Conservation (phyloP, 1,284 basidiomycete species). For the Ustilago bromivora region DNA sequence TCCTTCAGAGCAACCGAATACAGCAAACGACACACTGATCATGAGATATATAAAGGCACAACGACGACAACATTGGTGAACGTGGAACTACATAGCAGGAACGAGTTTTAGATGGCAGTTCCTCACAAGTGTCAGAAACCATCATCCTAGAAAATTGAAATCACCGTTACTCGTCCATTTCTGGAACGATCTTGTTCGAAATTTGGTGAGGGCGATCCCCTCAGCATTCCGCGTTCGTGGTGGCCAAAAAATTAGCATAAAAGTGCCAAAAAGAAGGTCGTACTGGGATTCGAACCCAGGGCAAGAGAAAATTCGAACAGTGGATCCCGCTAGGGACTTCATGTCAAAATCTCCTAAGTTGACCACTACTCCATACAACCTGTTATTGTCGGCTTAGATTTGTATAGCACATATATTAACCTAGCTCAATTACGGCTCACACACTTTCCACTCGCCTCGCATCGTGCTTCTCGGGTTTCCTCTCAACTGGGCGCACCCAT, state of each 20-base stretch:
- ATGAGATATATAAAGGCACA: too few relatives aligned
- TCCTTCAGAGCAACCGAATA: too few relatives aligned
- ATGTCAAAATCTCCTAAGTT: conserved; percentile 54
- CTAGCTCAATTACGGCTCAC: too few relatives aligned
- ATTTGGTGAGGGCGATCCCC: conserved; percentile 4
- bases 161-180: conserved; percentile 18
- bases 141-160: conserved; percentile 15
- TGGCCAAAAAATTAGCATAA: conserved; percentile 5
- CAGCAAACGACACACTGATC: too few relatives aligned
- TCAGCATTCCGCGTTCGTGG: neutral
- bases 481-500: too few relatives aligned
- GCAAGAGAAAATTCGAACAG: conserved; percentile 33
- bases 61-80: too few relatives aligned
- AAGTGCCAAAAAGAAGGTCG: conserved; percentile 20
- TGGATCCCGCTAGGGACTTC: neutral
- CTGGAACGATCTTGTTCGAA: conserved; percentile 23
- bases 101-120: neutral
- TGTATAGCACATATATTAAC: neutral
- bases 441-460: too few relatives aligned
- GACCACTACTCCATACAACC: conserved; percentile 56
- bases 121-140: neutral
- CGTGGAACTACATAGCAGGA: too few relatives aligned
- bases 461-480: too few relatives aligned
- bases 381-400: neutral
- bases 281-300: conserved; percentile 57